Evolutionary conservation across 495 filamentous ascomycete species (phyloP).

Genomic region (Saxispiralis lemnorum): DNA sequence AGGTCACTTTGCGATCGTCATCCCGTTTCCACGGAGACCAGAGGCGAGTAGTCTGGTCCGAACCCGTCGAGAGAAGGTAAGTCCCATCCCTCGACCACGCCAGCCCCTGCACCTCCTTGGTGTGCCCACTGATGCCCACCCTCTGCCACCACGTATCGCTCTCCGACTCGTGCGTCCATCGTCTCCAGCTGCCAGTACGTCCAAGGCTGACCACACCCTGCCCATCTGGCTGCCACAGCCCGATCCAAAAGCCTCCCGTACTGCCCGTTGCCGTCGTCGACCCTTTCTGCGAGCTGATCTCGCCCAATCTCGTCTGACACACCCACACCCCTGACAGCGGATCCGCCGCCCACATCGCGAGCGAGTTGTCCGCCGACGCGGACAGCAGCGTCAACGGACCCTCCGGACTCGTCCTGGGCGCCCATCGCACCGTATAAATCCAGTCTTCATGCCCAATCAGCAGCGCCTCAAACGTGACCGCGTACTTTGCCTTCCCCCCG

Average conservation of each 20-base stretch:
- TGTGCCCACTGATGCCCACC: constrained; percentile 70
- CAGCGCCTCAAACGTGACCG: constrained; percentile 83
- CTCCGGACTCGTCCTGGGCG: constrained; percentile 20
- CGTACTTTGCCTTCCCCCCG: constrained; percentile 41
- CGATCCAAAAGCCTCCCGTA: constrained; percentile 89
- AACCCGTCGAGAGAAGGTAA: constrained; percentile 73
- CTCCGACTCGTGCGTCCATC: constrained; percentile 44
- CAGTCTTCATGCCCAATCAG: constrained; percentile 95
- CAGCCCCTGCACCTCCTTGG: constrained; percentile 56
- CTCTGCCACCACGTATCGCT: constrained; percentile 55
- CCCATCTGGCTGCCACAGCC: constrained; percentile 75
- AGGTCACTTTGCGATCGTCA: constrained; percentile 33
- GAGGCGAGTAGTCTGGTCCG: constrained; percentile 88
- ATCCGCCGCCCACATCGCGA: constrained; percentile 84
- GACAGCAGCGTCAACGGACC: constrained; percentile 58
- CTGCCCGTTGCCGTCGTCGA: constrained; percentile 90
- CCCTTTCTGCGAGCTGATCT: constrained; percentile 84
- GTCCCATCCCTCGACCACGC: constrained; percentile 69
- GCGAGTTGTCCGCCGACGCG: constrained; percentile 84
- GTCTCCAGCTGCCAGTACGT: constrained; percentile 81
- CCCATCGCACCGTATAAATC: constrained; percentile 81
- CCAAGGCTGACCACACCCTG: constrained; percentile 60
- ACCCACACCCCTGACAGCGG: constrained; percentile 74
- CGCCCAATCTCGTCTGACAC: constrained; percentile 64
- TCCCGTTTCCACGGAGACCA: constrained; percentile 61